Evolutionary conservation across 306 rosid species (phyloP).

Genomic region (Rosa multiflora): DNA sequence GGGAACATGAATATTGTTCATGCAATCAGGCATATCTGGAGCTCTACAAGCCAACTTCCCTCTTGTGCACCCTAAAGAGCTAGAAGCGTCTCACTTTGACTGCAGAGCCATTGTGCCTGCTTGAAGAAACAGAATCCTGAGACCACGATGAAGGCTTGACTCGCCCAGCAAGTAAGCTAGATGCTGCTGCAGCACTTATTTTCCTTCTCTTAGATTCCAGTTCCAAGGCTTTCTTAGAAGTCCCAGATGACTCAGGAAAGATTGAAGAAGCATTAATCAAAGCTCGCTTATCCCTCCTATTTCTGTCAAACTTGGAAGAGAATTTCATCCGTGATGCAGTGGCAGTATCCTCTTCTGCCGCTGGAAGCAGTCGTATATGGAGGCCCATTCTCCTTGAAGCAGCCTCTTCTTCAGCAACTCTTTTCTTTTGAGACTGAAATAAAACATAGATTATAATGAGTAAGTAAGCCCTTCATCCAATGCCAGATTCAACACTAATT

Average conservation of each 20-base stretch:
- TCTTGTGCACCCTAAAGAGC: background rate
- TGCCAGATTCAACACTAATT: background rate
- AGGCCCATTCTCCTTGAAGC: conserved; percentile 69
- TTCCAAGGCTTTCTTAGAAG: conserved; percentile 54
- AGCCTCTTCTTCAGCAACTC: conserved; percentile 84
- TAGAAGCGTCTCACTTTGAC: conserved; percentile 31
- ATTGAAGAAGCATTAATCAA: conserved; percentile 60
- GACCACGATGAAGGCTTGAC: conserved; percentile 77
- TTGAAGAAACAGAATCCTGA: conserved; percentile 30
- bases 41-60: background rate
- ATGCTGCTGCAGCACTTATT: conserved; percentile 64
- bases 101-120: conserved; percentile 36
- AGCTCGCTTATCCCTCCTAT: conserved; percentile 70
- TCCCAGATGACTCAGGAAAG: conserved; percentile 50
- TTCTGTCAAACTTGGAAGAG: conserved; percentile 60
- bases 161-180: conserved; percentile 56
- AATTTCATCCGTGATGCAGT: conserved; percentile 61
- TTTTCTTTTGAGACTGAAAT: conserved; percentile 82
- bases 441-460: conserved; percentile 14
- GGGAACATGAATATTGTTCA: background rate
- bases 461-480: background rate
- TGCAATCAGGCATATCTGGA: background rate
- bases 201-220: conserved; percentile 78
- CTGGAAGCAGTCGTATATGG: conserved; percentile 69
- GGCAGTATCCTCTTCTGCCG: conserved; percentile 56